Base-by-base conservation (phyloP, 169 alveolate species). In the Plasmodium sp. region DNA sequence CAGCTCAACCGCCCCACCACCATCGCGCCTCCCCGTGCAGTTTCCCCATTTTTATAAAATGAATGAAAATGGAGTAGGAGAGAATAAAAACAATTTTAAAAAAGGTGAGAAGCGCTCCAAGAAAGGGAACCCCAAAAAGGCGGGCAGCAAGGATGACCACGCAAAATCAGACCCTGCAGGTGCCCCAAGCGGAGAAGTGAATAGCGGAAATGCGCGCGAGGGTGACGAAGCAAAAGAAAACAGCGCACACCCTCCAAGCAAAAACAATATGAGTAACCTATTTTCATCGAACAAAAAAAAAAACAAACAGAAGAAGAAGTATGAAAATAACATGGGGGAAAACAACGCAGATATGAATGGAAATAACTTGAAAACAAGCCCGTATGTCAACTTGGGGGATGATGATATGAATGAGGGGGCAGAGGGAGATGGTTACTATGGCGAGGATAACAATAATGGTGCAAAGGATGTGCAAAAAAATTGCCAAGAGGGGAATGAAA, bases 1-100 rank as follows among this genome's bases (percentile, higher is more conserved):
- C 62, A 22, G 62, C 7, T 5, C 62, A 51, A 51, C 62, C 62
- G 22, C 22, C 12, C 7, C 56, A 34, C 45, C 39, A 75, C 45
- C 56, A 14, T 36, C 12, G 7, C 12, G 3, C 22, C 31, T 0
- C 58, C 62, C 83, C 75, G 16, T 84, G 77, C 41, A 51, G 75
- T 22, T 84, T 36, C 18, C 27, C 83, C 4, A 84, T 51, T 27
- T 62, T 22, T 31, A 34, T 31, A 84, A 84, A 84, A 84, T 84
- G 92, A 84, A 84, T 84, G 83, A 84, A 71, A 71, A 84, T 84
- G 74, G 74, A 72, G 31, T 41, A 36, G 39, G 27, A 27, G 83
- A 75, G n/a, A 84, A 84, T 31, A 34, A 71, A 22, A 34, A 67
- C 56, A 22, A 54, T 71, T 34, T 4, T 41, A 54, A 84, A 36